Conservation (phyloP, 108 stramenopile genomes). For the Cyclotella cryptica region DNA sequence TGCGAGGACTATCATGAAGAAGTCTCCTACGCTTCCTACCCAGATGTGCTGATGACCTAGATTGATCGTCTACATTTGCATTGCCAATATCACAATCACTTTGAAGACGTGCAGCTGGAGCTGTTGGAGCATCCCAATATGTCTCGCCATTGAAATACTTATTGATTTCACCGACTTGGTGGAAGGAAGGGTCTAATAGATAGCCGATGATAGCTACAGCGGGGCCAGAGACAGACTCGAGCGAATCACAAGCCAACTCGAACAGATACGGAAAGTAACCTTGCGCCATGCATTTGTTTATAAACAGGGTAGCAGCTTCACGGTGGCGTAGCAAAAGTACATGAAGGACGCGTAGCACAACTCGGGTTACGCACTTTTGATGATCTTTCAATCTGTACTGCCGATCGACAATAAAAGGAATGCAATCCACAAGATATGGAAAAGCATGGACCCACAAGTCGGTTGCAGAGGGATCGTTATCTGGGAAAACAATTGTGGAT, state of each 20-base stretch:
- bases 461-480: too few species aligned
- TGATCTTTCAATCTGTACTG: not conserved
- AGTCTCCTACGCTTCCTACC: constrained; percentile 49
- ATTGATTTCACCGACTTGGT: too few species aligned
- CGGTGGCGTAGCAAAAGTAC: constrained; percentile 16
- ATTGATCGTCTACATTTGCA: not conserved
- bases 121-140: too few species aligned
- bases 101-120: too few species aligned
- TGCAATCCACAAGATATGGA: constrained; percentile 29
- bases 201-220: constrained; percentile 33
- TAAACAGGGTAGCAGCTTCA: constrained; percentile 11
- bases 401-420: constrained; percentile 27
- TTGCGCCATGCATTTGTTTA: constrained; percentile 26
- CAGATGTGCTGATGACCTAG: constrained; percentile 3
- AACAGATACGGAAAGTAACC: constrained; percentile 41
- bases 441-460: constrained; percentile 17
- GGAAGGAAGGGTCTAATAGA: too few species aligned
- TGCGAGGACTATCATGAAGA: not conserved
- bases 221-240: constrained; percentile 21
- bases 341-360: constrained; percentile 36
- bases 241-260: constrained; percentile 33
- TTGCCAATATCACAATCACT: constrained; percentile 5
- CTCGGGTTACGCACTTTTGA: constrained; percentile 21
- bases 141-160: too few species aligned
- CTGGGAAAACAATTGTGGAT: constrained; percentile 20